A percentile compares a stretch with the other conserved stretches of the same genome.
Evolutionary conservation across 2,329 filamentous ascomycete genomes (phyloP).

Genomic region (Thermoascus crustaceus): DNA sequence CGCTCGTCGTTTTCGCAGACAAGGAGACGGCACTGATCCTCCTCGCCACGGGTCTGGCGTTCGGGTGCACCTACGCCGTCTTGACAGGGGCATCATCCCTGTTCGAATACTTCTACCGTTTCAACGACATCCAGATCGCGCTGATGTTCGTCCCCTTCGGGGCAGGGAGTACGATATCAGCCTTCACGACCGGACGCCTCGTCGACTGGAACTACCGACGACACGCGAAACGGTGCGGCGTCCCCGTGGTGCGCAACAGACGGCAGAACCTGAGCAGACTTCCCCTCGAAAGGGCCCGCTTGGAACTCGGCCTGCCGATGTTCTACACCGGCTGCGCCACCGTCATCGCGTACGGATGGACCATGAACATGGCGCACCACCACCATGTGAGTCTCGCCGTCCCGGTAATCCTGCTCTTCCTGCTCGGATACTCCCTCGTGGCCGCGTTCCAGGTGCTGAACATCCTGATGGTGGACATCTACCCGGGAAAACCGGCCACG

Average conservation of each 20-base stretch:
- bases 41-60: conserved; percentile 26
- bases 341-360: conserved; percentile 32
- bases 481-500: conserved; percentile 23
- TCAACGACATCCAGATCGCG: not conserved
- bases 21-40: conserved; percentile 26
- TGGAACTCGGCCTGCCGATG: conserved; percentile 25
- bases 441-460: conserved; percentile 33
- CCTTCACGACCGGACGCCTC: conserved; percentile 42
- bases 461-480: conserved; percentile 39
- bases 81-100: no score
- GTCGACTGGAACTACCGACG: conserved; percentile 68
- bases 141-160: conserved; percentile 16
- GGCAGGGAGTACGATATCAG: conserved; percentile 9
- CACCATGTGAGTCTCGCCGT: conserved; percentile 23
- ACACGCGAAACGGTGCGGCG: conserved; percentile 52
- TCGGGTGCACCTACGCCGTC: no score
- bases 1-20: conserved; percentile 23
- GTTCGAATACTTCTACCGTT: no score
- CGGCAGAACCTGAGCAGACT: conserved; percentile 44
- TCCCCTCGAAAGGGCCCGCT: conserved; percentile 39
- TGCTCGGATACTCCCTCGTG: conserved; percentile 24
- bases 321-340: conserved; percentile 17
- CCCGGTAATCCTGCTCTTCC: conserved; percentile 26
- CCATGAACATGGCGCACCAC: no score
- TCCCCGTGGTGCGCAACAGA: conserved; percentile 53